These are phyloP conservation scores for Thelonectria rubi DNA, from an alignment of 2,329 filamentous ascomycete genomes.

Conservation along the genomic window DNA sequence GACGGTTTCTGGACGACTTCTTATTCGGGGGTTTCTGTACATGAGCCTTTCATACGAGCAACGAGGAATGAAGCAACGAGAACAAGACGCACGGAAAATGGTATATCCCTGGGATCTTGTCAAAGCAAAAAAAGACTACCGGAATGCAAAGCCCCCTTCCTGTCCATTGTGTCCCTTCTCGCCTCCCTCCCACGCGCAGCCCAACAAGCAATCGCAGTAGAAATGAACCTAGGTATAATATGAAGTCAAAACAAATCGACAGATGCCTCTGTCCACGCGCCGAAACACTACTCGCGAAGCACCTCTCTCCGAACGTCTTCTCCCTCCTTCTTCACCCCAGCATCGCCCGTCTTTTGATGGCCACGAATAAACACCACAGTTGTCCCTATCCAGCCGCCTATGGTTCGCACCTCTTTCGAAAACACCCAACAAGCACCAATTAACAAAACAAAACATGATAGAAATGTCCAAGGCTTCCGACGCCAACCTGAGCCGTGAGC, in stretches of 20 bases:
- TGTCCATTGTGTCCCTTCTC: slow-evolving; percentile 6
- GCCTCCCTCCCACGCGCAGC: slow-evolving; percentile 6
- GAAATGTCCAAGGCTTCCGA: slow-evolving; percentile 33
- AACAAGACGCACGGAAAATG: neutral
- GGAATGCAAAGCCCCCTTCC: slow-evolving; percentile 21
- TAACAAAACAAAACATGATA: slow-evolving; percentile 24
- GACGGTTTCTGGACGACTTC: too few relatives aligned
- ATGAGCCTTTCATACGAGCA: too few relatives aligned
- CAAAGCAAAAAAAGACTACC: slow-evolving; percentile 17
- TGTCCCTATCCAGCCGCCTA: slow-evolving; percentile 20
- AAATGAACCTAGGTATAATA: slow-evolving; percentile 42
- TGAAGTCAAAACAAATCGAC: slow-evolving; percentile 18
- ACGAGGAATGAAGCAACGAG: too few relatives aligned
- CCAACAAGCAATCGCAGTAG: slow-evolving; percentile 8
- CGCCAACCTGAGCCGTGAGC: slow-evolving; percentile 36
- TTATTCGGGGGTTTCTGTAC: too few relatives aligned
- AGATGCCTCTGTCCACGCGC: slow-evolving; percentile 35
- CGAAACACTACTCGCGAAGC: slow-evolving; percentile 30
- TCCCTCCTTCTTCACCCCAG: neutral
- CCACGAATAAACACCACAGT: slow-evolving; percentile 20
- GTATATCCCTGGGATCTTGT: slow-evolving; percentile 16
- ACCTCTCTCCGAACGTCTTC: slow-evolving; percentile 1
- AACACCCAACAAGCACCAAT: slow-evolving; percentile 13
- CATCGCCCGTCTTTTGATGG: slow-evolving; percentile 19
- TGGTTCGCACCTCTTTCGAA: slow-evolving; percentile 1